These are phyloP conservation scores for Pichia sp. DNA, from an alignment of 1,139 yeast species.

Conservation along the genomic window DNA sequence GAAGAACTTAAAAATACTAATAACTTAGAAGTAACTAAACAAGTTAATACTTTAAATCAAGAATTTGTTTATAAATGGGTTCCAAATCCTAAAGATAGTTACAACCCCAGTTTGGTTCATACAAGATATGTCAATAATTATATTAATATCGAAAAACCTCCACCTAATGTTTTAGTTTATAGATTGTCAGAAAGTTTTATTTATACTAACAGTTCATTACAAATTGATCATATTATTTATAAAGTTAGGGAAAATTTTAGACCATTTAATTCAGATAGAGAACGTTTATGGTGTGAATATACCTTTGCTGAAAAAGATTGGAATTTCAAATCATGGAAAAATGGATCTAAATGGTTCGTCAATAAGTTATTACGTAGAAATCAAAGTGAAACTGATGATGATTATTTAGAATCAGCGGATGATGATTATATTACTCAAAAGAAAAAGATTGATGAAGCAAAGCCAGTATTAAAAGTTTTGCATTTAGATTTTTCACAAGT, in stretches of 20 bases:
- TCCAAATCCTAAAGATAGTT: constrained; percentile 49
- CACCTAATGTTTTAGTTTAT: constrained; percentile 85
- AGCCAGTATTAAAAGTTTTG: constrained; percentile 60
- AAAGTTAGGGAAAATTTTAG: constrained; percentile 58
- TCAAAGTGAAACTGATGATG: background rate
- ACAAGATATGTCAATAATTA: constrained; percentile 44
- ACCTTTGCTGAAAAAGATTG: constrained; percentile 4
- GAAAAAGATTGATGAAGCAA: constrained; percentile 25
- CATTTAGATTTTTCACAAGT: constrained; percentile 80
- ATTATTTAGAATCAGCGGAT: background rate
- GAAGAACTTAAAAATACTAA: background rate
- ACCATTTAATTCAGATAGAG: constrained; percentile 60
- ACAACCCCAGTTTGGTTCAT: constrained; percentile 23
- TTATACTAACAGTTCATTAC: constrained; percentile 74
- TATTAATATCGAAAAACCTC: constrained; percentile 64
- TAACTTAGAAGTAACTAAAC: background rate
- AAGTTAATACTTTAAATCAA: background rate
- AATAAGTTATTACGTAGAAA: too few species aligned
- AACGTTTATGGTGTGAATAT: constrained; percentile 81
- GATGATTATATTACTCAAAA: too few species aligned
- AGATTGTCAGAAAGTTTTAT: constrained; percentile 77
- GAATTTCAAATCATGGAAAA: background rate
- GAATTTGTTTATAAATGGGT: constrained; percentile 58
- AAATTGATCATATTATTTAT: constrained; percentile 63
- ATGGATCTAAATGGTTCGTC: background rate